A percentile compares a stretch with the other conserved stretches of the same genome.
phyloP scores from a whole-genome alignment of 257 asterid genomes.

The Capsicum baccatum region DNA sequence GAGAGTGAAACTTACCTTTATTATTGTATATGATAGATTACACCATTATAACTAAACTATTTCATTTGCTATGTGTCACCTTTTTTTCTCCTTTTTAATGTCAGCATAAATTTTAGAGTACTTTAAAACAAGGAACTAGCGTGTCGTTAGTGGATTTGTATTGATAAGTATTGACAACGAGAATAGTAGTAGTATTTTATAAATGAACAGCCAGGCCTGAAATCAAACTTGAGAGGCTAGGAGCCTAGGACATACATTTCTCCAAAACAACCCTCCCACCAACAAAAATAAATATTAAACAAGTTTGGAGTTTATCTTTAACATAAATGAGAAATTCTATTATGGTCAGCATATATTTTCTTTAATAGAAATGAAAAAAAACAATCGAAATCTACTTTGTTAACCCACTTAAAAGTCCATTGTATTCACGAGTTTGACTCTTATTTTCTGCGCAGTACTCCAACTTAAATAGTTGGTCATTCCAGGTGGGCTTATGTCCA shows the following conservation, averaged over 20 bases:
- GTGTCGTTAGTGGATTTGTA: not conserved
- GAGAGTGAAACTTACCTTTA: no score
- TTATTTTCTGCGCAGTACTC: not conserved
- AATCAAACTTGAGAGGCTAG: not conserved
- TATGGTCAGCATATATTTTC: not conserved
- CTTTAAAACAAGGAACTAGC: not conserved
- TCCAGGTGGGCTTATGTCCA: not conserved
- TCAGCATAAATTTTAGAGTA: not conserved
- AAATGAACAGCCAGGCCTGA: not conserved
- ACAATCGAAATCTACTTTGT: no score
- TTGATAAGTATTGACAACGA: not conserved
- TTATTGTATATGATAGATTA: no score
- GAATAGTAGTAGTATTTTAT: not conserved
- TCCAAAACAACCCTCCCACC: not conserved
- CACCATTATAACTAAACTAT: no score
- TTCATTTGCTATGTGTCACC: no score
- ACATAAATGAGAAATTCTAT: not conserved
- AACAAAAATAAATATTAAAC: not conserved
- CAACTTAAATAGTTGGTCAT: not conserved
- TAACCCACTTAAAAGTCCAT: no score
- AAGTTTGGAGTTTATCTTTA: not conserved
- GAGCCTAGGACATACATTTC: not conserved
- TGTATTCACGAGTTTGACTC: not conserved
- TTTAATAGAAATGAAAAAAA: not conserved
- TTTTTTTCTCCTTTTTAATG: not conserved